These are phyloP conservation scores for Suhomyces yuchorum DNA, from an alignment of 1,139 yeast genomes.

Conservation along the genomic window DNA sequence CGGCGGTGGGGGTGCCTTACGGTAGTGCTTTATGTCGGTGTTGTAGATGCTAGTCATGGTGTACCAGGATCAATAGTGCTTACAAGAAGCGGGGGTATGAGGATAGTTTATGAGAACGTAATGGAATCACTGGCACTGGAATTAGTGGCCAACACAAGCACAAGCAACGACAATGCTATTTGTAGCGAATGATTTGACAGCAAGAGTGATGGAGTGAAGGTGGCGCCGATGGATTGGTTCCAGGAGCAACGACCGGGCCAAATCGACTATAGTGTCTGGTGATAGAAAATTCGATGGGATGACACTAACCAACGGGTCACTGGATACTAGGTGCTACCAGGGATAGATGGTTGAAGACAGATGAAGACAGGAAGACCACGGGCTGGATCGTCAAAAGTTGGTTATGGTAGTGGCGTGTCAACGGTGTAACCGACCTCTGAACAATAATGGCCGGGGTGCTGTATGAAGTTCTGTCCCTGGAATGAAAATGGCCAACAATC, in stretches of 20 bases:
- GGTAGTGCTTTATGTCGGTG: constrained; percentile 47
- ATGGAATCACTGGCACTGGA: neutral
- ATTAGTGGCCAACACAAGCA: neutral
- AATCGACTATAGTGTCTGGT: too few species aligned
- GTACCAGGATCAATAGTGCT: neutral
- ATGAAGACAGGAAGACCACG: neutral
- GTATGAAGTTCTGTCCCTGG: constrained; percentile 5
- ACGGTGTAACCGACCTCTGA: neutral
- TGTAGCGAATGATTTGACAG: neutral
- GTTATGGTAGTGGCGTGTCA: neutral
- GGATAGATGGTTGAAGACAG: neutral
- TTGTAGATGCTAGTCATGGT: constrained; percentile 51
- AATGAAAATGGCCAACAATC: constrained; percentile 10
- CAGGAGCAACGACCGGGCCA: too few species aligned
- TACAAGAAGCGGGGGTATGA: too few species aligned
- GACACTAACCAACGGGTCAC: neutral
- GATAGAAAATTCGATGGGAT: neutral
- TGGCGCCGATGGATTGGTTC: too few species aligned
- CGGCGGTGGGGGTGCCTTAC: constrained; percentile 44
- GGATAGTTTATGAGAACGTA: too few species aligned
- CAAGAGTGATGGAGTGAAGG: too few species aligned
- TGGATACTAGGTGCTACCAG: too few species aligned
- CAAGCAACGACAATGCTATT: neutral
- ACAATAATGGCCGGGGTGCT: constrained; percentile 4
- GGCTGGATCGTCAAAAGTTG: neutral